Percentiles rank a stretch among this genome's conserved stretches.
Evolutionary conservation across 495 filamentous ascomycete species (phyloP).

Genomic region (Xylaria sp.): DNA sequence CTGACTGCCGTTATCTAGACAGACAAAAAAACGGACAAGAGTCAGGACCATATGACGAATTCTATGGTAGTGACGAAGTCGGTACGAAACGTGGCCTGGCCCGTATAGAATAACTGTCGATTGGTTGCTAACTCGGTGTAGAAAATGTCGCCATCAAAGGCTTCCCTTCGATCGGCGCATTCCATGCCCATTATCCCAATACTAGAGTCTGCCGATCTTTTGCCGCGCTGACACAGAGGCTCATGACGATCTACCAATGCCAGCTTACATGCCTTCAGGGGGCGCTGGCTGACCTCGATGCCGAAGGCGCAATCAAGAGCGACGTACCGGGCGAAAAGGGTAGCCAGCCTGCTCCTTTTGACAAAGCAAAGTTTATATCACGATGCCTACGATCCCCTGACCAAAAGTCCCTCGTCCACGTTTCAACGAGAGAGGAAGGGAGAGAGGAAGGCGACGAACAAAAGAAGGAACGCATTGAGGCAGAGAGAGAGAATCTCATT

Average conservation of each 20-base stretch:
- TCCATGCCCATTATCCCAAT: conserved; percentile 4
- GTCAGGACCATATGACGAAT: background rate
- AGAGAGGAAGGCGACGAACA: conserved; percentile 1
- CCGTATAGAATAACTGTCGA: background rate
- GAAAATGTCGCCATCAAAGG: conserved; percentile 2
- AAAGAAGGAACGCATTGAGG: background rate
- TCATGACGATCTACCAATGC: background rate
- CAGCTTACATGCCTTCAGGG: background rate
- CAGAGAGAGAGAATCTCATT: background rate
- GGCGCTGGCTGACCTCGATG: background rate
- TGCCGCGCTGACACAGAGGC: background rate
- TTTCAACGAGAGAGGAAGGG: background rate
- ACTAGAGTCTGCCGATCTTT: conserved; percentile 7
- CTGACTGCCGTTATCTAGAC: background rate
- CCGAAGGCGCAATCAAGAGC: background rate
- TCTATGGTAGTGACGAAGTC: conserved; percentile 3
- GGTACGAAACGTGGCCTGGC: background rate
- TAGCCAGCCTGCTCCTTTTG: background rate
- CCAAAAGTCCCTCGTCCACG: conserved; percentile 4
- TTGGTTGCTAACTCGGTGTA: background rate
- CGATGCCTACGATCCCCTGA: conserved; percentile 12
- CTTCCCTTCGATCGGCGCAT: conserved; percentile 9
- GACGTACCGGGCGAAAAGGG: background rate
- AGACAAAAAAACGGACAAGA: conserved; percentile 5
- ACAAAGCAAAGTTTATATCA: conserved; percentile 20